phyloP scores from a whole-genome alignment of 116 monocot genomes.

The Phalaenopsis hybrid region DNA sequence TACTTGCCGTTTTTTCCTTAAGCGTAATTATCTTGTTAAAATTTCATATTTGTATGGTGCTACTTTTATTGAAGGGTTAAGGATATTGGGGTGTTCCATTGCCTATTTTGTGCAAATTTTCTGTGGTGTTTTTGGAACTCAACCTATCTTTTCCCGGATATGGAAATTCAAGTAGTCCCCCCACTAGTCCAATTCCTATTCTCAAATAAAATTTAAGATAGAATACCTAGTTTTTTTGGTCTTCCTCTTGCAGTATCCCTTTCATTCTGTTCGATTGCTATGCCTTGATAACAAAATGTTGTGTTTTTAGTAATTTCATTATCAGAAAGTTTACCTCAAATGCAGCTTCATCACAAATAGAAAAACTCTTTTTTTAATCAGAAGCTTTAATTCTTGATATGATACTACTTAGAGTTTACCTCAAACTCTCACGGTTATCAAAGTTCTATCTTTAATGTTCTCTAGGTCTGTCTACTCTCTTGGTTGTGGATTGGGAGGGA shows the following conservation, averaged over 20 bases:
- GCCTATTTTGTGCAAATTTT: not conserved
- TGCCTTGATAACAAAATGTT: not conserved
- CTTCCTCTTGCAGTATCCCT: not conserved
- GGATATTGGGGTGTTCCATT: not conserved
- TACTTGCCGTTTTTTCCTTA: not conserved
- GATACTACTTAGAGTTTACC: not conserved
- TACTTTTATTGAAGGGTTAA: not conserved
- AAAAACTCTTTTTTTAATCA: not conserved
- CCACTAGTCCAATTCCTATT: not conserved
- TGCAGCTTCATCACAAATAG: not conserved
- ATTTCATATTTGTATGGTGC: not conserved
- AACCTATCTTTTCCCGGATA: not conserved
- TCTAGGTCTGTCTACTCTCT: constrained; percentile 95
- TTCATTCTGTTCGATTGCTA: not conserved
- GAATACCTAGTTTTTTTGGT: not conserved
- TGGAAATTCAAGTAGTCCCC: not conserved
- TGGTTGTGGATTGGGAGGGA: constrained; percentile 93
- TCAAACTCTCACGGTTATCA: not conserved
- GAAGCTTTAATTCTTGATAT: not conserved
- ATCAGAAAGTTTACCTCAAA: not conserved
- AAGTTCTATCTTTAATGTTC: not conserved
- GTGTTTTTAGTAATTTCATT: not conserved
- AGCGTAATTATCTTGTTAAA: not conserved
- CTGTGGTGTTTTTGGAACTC: not conserved
- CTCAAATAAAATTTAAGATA: not conserved